These are phyloP conservation scores for Cucumis melo DNA, from an alignment of 306 rosid genomes.

Conservation along the genomic window DNA sequence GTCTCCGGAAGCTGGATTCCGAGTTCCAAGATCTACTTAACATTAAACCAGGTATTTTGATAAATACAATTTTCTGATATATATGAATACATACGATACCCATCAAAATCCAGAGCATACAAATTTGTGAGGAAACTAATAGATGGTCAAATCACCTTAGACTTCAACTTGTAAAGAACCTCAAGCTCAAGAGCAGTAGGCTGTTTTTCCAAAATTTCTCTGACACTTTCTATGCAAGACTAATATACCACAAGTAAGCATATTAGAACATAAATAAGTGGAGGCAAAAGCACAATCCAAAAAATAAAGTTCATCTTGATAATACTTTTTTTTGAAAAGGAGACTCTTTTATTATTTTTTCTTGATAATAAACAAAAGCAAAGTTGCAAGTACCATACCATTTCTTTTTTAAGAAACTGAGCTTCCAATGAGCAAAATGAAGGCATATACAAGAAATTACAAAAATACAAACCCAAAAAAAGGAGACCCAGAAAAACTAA, in stretches of 20 bases:
- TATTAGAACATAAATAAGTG: not conserved
- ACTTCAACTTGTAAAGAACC: conserved; percentile 46
- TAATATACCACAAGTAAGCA: conserved; percentile 3
- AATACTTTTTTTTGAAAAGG: too few species aligned
- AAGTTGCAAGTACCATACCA: not conserved
- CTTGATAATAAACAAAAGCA: not conserved
- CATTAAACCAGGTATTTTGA: conserved; percentile 10
- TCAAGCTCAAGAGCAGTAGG: conserved; percentile 45
- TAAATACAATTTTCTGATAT: not conserved
- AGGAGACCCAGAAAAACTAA: too few species aligned
- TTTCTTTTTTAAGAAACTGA: not conserved
- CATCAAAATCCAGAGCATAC: conserved; percentile 5
- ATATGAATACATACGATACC: not conserved
- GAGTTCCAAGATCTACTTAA: conserved; percentile 48
- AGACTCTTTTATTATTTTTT: too few species aligned
- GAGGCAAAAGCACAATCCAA: not conserved
- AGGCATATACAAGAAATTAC: not conserved
- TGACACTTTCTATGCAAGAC: conserved; percentile 52
- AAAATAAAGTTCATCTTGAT: not conserved
- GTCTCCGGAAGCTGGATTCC: conserved; percentile 56
- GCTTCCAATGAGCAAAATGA: not conserved
- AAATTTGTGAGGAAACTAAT: not conserved
- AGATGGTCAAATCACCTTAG: conserved; percentile 42
- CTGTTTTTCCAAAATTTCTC: conserved; percentile 31
- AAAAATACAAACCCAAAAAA: not conserved